phyloP scores from a whole-genome alignment of 2,329 filamentous ascomycete species.

The Cladorrhinum sp. region DNA sequence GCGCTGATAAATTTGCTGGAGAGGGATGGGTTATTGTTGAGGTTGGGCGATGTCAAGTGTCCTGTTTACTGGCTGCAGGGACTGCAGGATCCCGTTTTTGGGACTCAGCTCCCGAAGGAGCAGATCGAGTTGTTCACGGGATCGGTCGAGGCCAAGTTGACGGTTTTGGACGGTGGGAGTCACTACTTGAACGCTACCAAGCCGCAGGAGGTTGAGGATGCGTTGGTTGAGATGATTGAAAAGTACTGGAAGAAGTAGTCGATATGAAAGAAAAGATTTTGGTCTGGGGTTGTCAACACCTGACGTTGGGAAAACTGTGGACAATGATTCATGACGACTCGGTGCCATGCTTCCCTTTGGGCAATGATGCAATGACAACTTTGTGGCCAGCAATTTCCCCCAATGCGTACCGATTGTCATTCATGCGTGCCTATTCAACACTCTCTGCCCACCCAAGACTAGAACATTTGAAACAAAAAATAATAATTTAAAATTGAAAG shows the following conservation, averaged over 20 bases:
- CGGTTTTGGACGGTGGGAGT: conserved; percentile 42
- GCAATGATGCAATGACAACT: conserved; percentile 34
- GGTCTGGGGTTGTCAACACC: too few species aligned
- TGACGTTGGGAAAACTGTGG: too few species aligned
- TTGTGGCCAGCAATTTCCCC: conserved; percentile 35
- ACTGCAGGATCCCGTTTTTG: conserved; percentile 44
- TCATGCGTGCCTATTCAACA: conserved; percentile 13
- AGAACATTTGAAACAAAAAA: background rate
- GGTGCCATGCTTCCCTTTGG: conserved; percentile 1
- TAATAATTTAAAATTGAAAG: too few species aligned
- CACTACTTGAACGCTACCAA: conserved; percentile 51
- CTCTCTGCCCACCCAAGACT: too few species aligned
- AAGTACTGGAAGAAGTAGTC: too few species aligned
- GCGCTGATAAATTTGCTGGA: conserved; percentile 44
- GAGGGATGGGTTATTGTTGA: conserved; percentile 46
- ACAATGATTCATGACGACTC: too few species aligned
- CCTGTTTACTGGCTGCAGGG: conserved; percentile 52
- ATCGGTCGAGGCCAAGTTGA: conserved; percentile 43
- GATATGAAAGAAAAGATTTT: too few species aligned
- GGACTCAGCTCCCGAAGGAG: conserved; percentile 39
- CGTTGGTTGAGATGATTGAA: conserved; percentile 43
- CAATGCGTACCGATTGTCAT: conserved; percentile 33
- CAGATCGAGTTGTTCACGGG: conserved; percentile 51
- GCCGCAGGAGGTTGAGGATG: conserved; percentile 44
- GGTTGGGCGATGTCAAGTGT: conserved; percentile 46